Conservation (phyloP, 768 basidiomycete genomes). For the Tremella fuciformis region DNA sequence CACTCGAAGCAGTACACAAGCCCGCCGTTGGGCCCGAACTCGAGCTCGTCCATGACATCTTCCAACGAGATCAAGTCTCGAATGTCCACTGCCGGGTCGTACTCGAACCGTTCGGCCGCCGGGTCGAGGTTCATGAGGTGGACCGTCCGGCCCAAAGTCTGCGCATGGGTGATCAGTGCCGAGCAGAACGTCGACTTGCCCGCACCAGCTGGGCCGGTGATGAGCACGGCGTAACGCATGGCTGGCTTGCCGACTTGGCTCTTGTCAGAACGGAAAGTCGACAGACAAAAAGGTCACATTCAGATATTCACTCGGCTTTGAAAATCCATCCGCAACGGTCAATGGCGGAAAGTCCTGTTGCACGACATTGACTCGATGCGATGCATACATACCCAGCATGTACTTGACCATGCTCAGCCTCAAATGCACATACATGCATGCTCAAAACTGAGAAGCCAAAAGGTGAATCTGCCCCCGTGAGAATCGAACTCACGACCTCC, state of each 20-base stretch:
- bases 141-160: constrained; percentile 71
- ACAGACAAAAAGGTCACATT: too few species aligned
- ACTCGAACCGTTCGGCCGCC: constrained; percentile 88
- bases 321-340: too few species aligned
- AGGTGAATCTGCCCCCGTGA: too few species aligned
- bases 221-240: constrained; percentile 53
- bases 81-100: constrained; percentile 90
- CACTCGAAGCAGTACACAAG: constrained; percentile 99
- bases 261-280: too few species aligned
- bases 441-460: too few species aligned
- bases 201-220: constrained; percentile 87
- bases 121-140: constrained; percentile 98
- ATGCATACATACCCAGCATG: too few species aligned
- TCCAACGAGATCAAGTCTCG: constrained; percentile 84
- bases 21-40: constrained; percentile 94
- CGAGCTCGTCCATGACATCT: constrained; percentile 93
- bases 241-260: constrained; percentile 7
- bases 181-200: constrained; percentile 94
- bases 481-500: too few species aligned
- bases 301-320: too few species aligned
- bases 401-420: too few species aligned
- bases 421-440: too few species aligned
- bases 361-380: too few species aligned
- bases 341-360: too few species aligned
- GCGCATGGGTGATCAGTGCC: constrained; percentile 83